Base-by-base conservation (phyloP, 345 rosid species). In the Punica granatum region DNA sequence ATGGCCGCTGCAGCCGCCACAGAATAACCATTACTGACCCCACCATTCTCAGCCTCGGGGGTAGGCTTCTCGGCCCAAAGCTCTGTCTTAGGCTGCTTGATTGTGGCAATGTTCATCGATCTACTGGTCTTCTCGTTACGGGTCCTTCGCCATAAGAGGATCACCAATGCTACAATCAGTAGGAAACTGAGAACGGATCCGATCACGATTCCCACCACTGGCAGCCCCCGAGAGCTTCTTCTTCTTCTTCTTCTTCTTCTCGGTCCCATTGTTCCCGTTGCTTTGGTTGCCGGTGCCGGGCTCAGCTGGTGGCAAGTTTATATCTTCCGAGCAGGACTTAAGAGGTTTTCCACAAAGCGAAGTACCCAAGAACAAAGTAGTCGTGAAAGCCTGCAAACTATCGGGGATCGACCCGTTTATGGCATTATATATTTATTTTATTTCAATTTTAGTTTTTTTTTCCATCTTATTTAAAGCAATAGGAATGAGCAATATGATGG, bases 341-440 rank as follows among this genome's bases (percentile, higher is more conserved):
- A 95, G 86, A 4, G 99, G 99, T 62, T 71, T 69, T 11, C 99
- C 99, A 60, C 99, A 95, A 11, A 95, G 83, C 0, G 86, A 82
- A 78, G 80, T 95, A 25, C 96, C 97, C 56, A 77, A 3, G 76
- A 90, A 95, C 13, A 97, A 81, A 70, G 67, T 69, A 2, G 79
- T 60, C 1, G 73, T 76, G 63, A 86, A 95, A 9, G n/a, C 58
- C 71, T 74, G 62, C 5, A 95, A 60, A 65, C 61, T 69, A 32
- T 59, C 72, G 0, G 98, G 98, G 39, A 95, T 77, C 16, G 98
- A 82, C 68, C 99, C 99, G 62, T 90, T 95, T n/a, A n/a, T n/a
- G n/a, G n/a, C n/a, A n/a, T n/a, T n/a, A n/a, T n/a, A n/a, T n/a
- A n/a, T n/a, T n/a, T n/a, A n/a, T n/a, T n/a, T n/a, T n/a, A n/a